Conservation (phyloP, 1,139 yeast species). For the Hyphopichia pseudoburtonii region DNA sequence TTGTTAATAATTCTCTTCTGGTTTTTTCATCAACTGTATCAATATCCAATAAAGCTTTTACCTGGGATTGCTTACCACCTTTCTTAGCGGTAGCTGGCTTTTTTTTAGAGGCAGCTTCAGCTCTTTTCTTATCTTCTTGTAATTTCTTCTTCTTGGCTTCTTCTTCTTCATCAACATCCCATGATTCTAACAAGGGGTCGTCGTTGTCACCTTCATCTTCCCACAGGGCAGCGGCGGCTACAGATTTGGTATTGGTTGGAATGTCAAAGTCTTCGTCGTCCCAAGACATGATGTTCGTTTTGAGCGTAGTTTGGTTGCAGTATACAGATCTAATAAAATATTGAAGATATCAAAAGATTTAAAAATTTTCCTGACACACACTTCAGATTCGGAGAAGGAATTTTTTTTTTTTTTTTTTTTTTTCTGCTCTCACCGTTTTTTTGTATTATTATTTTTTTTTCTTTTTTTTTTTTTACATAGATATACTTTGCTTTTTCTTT, state of each 20-base stretch:
- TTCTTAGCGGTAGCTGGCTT: slow-evolving; percentile 43
- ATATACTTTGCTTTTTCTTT: background rate
- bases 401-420: background rate
- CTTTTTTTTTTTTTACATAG: background rate
- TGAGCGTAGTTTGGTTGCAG: no score
- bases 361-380: no score
- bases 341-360: no score
- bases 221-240: slow-evolving; percentile 54
- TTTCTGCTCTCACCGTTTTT: background rate
- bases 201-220: slow-evolving; percentile 86
- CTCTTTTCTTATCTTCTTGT: slow-evolving; percentile 45
- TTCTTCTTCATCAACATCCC: slow-evolving; percentile 78
- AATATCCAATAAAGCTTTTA: slow-evolving; percentile 44
- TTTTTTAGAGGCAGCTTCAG: slow-evolving; percentile 37
- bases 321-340: no score
- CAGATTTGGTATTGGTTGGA: slow-evolving; percentile 48
- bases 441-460: background rate
- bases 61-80: slow-evolving; percentile 35
- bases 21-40: slow-evolving; percentile 67
- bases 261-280: slow-evolving; percentile 92
- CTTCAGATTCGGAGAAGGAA: background rate
- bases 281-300: slow-evolving; percentile 58
- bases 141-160: slow-evolving; percentile 50
- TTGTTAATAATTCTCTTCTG: slow-evolving; percentile 67
- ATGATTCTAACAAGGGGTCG: slow-evolving; percentile 70